These are phyloP conservation scores for Selenicereus undatus DNA, from an alignment of 148 eudicot species.

Conservation along the genomic window DNA sequence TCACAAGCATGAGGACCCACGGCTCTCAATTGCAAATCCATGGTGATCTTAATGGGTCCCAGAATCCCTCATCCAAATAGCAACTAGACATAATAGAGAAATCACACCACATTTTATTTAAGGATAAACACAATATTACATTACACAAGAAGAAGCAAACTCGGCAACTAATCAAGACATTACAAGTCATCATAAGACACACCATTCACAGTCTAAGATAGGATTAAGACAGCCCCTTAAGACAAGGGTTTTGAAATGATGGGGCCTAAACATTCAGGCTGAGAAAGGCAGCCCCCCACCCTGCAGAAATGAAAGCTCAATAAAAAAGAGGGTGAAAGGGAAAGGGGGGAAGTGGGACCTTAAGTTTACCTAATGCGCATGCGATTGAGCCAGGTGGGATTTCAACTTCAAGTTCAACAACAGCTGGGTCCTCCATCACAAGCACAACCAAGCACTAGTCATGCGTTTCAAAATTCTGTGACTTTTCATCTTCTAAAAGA, in stretches of 20 bases:
- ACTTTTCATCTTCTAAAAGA: constrained; percentile 32
- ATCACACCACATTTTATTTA: not conserved
- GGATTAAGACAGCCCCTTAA: constrained; percentile 20
- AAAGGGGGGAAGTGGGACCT: constrained; percentile 42
- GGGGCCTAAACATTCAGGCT: constrained; percentile 23
- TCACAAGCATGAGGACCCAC: constrained; percentile 19
- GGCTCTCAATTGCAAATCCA: constrained; percentile 25
- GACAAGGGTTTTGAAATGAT: constrained; percentile 19
- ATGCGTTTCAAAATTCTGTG: constrained; percentile 35
- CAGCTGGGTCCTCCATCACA: constrained; percentile 30
- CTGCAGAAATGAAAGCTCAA: constrained; percentile 28
- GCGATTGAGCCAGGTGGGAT: constrained; percentile 24
- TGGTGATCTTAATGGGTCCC: constrained; percentile 25
- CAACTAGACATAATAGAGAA: constrained; percentile 15
- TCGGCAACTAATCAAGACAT: constrained; percentile 1
- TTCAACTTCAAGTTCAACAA: constrained; percentile 19
- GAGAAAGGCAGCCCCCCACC: constrained; percentile 14
- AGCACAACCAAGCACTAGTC: constrained; percentile 36
- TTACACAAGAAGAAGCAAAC: constrained; percentile 4
- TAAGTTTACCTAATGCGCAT: constrained; percentile 48
- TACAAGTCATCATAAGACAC: constrained; percentile 25
- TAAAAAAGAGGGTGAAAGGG: constrained; percentile 21
- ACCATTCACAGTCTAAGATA: constrained; percentile 24
- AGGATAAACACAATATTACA: constrained; percentile 1
- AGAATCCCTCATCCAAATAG: constrained; percentile 22